Evolutionary conservation across 768 basidiomycete genomes (phyloP).

Genomic region (Suillus plorans): DNA sequence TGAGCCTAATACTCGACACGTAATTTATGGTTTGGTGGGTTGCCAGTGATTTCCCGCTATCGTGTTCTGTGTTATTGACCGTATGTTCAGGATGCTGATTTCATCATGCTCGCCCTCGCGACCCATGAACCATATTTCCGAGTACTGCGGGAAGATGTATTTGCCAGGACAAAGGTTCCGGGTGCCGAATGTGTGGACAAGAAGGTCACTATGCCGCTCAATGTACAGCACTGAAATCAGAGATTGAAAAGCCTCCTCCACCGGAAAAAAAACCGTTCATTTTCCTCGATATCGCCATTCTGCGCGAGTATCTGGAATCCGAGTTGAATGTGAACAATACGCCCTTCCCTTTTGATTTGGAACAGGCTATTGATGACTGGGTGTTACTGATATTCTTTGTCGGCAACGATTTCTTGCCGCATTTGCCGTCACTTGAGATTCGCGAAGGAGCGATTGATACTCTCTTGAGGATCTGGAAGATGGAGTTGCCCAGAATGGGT

Average conservation of each 20-base stretch:
- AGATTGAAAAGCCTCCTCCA: constrained; percentile 56
- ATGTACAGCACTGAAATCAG: constrained; percentile 80
- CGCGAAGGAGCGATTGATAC: constrained; percentile 99
- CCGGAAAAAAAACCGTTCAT: constrained; percentile 90
- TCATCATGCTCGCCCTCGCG: constrained; percentile 97
- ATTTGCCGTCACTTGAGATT: constrained; percentile 97
- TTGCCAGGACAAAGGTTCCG: constrained; percentile 78
- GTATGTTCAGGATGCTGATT: constrained; percentile 84
- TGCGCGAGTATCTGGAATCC: constrained; percentile 97
- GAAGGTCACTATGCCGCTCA: constrained; percentile 94
- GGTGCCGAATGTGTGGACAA: constrained; percentile 92
- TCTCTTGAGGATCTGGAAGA: constrained; percentile 92
- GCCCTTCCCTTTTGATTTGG: constrained; percentile 89
- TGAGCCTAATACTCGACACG: constrained; percentile 93
- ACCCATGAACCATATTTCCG: constrained; percentile 99
- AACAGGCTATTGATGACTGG: constrained; percentile 99
- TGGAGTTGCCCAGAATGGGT: constrained; percentile 92
- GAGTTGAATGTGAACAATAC: constrained; percentile 83
- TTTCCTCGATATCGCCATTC: constrained; percentile 93
- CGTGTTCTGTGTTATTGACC: constrained; percentile 10
- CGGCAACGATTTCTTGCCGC: constrained; percentile 96
- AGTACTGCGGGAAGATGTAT: constrained; percentile 97
- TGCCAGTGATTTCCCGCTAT: background rate
- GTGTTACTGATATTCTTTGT: constrained; percentile 99
- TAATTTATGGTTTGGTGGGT: constrained; percentile 93